These are phyloP conservation scores for Forsythia suspensa DNA, from an alignment of 257 asterid genomes.

Conservation along the genomic window DNA sequence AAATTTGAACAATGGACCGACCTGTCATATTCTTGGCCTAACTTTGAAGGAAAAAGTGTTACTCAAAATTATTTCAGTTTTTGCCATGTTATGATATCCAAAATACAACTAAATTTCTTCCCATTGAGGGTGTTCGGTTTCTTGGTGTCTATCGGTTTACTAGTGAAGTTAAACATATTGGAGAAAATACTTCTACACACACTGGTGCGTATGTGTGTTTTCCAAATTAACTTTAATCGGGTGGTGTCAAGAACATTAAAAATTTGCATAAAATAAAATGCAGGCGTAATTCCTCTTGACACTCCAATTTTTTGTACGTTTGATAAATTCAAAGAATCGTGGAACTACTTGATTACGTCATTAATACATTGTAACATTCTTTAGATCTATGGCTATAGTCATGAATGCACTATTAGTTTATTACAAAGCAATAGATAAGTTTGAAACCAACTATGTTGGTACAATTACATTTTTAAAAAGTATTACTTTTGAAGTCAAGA, in stretches of 20 bases:
- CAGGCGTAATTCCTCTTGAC: no score
- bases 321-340: no score
- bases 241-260: no score
- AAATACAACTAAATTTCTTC: background rate
- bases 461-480: background rate
- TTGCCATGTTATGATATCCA: no score
- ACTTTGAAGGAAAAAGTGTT: slow-evolving; percentile 27
- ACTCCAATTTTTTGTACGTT: no score
- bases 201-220: background rate
- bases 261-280: no score
- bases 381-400: background rate
- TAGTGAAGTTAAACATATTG: background rate
- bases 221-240: background rate
- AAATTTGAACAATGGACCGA: slow-evolving; percentile 25
- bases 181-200: background rate
- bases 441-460: background rate
- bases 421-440: background rate
- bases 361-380: no score
- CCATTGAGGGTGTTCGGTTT: background rate
- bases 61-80: slow-evolving; percentile 8
- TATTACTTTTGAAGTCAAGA: background rate
- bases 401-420: background rate
- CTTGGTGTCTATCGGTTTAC: background rate
- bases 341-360: no score
- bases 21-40: slow-evolving; percentile 34